Evolutionary conservation across 768 basidiomycete genomes (phyloP), one percentile per base, ranked within the genome.

Genomic region (Mycena belliarum): DNA sequence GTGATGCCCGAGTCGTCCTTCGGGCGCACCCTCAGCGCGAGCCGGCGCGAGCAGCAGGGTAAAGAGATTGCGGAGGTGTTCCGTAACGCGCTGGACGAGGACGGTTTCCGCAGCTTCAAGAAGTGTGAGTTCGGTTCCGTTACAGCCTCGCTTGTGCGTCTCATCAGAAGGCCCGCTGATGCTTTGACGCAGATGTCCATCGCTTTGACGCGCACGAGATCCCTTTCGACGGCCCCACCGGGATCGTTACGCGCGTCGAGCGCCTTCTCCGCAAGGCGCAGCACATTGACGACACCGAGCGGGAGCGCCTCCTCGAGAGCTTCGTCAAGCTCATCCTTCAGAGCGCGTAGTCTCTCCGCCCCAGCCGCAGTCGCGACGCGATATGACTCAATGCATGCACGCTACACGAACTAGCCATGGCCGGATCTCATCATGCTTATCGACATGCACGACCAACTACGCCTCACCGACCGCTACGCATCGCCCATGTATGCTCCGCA

Each of bases 181-280:
- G 20, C 11, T 40, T 43, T 58, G 15, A 38, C 32, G 12, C 55
- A 66, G 51, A 64, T 63, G 56, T 49, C 49, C 52, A 50, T 66
- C 46, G 46, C 37, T 67, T 57, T 53, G 54, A 61, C 50, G 47
- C 63, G 23, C 35, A 87, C 59, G 76, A 82, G 41, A 91, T 92
- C 45, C 85, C 88, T 4, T 84, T 91, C 48, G 87, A 91, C 56
- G 89, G 89, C 16, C 82, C 88, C 12, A 77, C 75, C 29, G 90
- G 90, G 21, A 83, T 92, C 40, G 75, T 90, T n/a, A 67, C 77
- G 25, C 82, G 81, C 41, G 85, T 89, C 7, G 82, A 85, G 64
- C 76, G 78, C 43, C 75, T 92, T 35, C 76, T 92, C 51, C 75
- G 75, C 47, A 73, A 74, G 42, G 75, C 85, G 6, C 75, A 77